Percentiles rank a stretch among this genome's conserved stretches.
phyloP scores from a whole-genome alignment of 2,329 filamentous ascomycete species.

The Ophiognomonia clavigignenti-juglandacearum region DNA sequence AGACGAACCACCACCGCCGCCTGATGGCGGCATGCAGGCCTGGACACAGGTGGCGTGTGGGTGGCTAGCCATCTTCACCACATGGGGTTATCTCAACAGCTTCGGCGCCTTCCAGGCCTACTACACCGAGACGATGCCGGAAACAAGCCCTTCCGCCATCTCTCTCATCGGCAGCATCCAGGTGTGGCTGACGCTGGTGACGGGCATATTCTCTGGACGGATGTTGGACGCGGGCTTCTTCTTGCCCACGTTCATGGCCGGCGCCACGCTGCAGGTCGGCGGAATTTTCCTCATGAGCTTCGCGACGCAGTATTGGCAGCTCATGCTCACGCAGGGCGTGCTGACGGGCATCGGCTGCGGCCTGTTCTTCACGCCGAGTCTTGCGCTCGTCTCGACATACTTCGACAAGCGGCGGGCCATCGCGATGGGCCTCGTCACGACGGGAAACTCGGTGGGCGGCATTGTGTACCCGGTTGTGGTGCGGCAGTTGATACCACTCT shows the following conservation, averaged over 20 bases:
- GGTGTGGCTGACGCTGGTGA: conserved; percentile 47
- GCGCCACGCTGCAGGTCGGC: conserved; percentile 34
- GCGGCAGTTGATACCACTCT: conserved; percentile 46
- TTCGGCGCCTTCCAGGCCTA: conserved; percentile 51
- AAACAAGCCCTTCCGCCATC: conserved; percentile 33
- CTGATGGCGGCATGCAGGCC: too few species aligned
- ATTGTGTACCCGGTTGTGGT: conserved; percentile 53
- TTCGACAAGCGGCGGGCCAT: conserved; percentile 52
- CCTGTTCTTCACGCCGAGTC: conserved; percentile 52
- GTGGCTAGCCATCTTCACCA: conserved; percentile 41
- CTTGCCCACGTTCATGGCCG: conserved; percentile 33
- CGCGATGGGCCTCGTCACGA: conserved; percentile 56
- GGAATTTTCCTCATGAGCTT: conserved; percentile 40
- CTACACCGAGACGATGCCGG: conserved; percentile 34
- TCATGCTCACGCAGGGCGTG: conserved; percentile 48
- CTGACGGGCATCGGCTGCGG: conserved; percentile 46
- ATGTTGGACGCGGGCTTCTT: conserved; percentile 47
- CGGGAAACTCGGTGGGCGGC: conserved; percentile 52
- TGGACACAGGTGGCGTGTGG: too few species aligned
- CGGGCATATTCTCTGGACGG: conserved; percentile 44
- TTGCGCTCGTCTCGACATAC: conserved; percentile 58
- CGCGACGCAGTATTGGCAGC: conserved; percentile 43
- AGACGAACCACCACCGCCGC: too few species aligned
- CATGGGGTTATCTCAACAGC: conserved; percentile 48
- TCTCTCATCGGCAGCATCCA: conserved; percentile 49